Percentiles rank a stretch among this genome's conserved stretches.
phyloP scores from a whole-genome alignment of 305 asterid genomes.

The Fraxinus dipetala region DNA sequence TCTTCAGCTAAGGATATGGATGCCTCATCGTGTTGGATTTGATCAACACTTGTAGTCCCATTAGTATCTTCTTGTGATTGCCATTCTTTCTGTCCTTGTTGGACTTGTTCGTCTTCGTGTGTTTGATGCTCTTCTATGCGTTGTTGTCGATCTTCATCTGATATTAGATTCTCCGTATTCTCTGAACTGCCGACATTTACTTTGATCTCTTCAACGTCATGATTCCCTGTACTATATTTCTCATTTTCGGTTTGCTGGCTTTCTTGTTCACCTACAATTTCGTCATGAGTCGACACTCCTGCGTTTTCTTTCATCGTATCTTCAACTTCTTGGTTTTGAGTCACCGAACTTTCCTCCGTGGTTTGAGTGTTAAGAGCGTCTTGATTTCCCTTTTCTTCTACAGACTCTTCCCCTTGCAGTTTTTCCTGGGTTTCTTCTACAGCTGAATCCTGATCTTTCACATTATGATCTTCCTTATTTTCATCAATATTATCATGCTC shows the following conservation, averaged over 20 bases:
- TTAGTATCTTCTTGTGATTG: slow-evolving; percentile 30
- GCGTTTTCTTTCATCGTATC: slow-evolving; percentile 15
- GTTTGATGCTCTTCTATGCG: slow-evolving; percentile 58
- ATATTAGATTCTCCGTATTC: slow-evolving; percentile 28
- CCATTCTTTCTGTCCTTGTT: slow-evolving; percentile 24
- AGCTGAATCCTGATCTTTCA: neutral
- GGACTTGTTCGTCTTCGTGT: slow-evolving; percentile 49
- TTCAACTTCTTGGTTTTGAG: slow-evolving; percentile 39
- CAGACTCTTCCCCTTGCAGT: slow-evolving; percentile 20
- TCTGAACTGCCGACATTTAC: slow-evolving; percentile 21
- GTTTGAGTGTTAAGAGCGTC: slow-evolving; percentile 31
- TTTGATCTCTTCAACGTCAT: slow-evolving; percentile 21
- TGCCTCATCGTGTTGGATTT: slow-evolving; percentile 53
- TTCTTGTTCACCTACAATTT: neutral
- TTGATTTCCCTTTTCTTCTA: slow-evolving; percentile 41
- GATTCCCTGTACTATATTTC: slow-evolving; percentile 11
- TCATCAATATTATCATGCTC: neutral
- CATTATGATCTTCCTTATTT: slow-evolving; percentile 11
- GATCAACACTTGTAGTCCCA: slow-evolving; percentile 49
- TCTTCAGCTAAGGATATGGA: slow-evolving; percentile 18
- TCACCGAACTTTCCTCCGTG: slow-evolving; percentile 43
- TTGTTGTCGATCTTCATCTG: slow-evolving; percentile 59
- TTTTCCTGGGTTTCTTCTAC: slow-evolving; percentile 18
- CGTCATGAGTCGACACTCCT: neutral
- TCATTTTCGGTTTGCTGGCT: slow-evolving; percentile 10